Base-by-base conservation (phyloP, 139 green algal species). In the Chlamydomonas incerta region DNA sequence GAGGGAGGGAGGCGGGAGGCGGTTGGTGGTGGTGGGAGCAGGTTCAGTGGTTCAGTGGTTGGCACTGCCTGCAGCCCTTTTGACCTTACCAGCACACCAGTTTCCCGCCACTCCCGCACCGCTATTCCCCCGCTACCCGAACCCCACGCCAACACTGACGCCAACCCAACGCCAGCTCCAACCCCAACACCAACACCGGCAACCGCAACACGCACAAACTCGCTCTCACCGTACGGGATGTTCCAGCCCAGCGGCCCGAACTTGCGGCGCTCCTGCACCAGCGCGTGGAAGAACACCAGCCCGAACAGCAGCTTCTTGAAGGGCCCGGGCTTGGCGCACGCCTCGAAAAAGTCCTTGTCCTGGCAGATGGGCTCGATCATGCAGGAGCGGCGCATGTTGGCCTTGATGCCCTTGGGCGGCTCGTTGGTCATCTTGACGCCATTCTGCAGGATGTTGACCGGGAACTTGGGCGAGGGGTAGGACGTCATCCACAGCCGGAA, bases 351-450 rank as follows among this genome's bases (percentile, higher is more conserved):
- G 63, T 87, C 89, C 47, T 90, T 87, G 34, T 81, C 60, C 50
- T 83, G 81, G 55, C 68, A 86, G 57, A 95, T 72, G 26, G 94
- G 93, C 92, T 96, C 93, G 35, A 94, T 81, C 55, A 79, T 86
- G 83, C 91, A 95, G 72, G 86, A 94, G 72, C 94, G 91, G 60
- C 74, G 79, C 88, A 97, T 94, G 92, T 96, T 97, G 73, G 93
- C 94, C 81, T 68, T 87, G 73, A 86, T 90, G 58, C 87, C 93
- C 90, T 95, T 93, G 50, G 95, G 95, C 41, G 95, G 92, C 87
- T 97, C 95, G 73, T 95, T 96, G n/a, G 94, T 96, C 93, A 96
- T 95, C 88, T 96, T 96, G 62, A 95, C 91, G 37, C 89, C 90
- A 70, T 91, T 93, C 77, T 97, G 94, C 65, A 95, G 89, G 80